phyloP scores from a whole-genome alignment of 257 asterid genomes.

The Linaria vulgaris region DNA sequence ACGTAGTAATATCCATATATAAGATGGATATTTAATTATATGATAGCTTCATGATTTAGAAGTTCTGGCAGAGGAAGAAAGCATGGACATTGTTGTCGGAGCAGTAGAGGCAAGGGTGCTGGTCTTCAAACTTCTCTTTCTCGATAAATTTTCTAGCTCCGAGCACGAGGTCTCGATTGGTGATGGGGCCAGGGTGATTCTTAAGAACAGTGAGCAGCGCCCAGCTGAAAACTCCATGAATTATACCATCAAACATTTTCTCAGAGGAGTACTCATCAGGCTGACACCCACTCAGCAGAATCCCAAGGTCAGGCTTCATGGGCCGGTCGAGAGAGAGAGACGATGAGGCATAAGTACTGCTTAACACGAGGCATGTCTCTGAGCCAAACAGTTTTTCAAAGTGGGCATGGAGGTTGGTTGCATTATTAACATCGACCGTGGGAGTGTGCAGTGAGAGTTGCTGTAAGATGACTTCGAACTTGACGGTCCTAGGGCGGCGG shows the following conservation, averaged over 20 bases:
- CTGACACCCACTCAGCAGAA: background rate
- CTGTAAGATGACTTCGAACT: background rate
- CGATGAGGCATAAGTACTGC: no score
- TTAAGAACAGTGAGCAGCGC: background rate
- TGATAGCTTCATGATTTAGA: no score
- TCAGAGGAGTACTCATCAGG: background rate
- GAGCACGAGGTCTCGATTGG: background rate
- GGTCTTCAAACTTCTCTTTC: background rate
- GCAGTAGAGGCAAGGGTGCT: conserved; percentile 3
- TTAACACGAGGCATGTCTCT: no score
- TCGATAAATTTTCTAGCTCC: background rate
- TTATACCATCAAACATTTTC: background rate
- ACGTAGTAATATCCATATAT: no score
- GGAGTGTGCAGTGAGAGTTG: background rate
- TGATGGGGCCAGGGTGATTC: background rate
- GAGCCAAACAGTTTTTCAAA: no score
- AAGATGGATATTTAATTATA: no score
- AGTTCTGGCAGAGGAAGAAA: no score
- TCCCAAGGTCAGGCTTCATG: background rate
- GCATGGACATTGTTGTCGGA: background rate
- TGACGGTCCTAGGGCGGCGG: background rate
- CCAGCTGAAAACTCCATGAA: background rate
- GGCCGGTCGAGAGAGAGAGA: background rate
- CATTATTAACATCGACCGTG: no score
- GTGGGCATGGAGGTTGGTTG: no score